Percentiles rank a stretch among this genome's conserved stretches.
These are phyloP conservation scores for Ramichloridium luteum DNA, from an alignment of 2,329 filamentous ascomycete species.

Conservation along the genomic window DNA sequence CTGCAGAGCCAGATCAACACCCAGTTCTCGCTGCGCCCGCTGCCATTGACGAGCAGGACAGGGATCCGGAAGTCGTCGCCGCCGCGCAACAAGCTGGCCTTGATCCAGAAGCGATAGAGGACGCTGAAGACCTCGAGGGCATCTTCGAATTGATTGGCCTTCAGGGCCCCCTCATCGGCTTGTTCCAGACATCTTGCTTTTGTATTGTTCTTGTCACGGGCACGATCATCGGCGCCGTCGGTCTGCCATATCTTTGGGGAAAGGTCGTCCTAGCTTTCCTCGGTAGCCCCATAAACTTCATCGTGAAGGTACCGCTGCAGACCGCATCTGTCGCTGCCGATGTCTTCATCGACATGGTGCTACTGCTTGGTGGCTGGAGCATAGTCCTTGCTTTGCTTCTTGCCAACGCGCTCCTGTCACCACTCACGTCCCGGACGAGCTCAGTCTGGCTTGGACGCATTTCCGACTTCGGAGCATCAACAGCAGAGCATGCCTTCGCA, in stretches of 20 bases:
- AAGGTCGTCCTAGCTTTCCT: constrained; percentile 69
- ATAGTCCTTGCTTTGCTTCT: constrained; percentile 8
- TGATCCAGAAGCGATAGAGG: constrained; percentile 61
- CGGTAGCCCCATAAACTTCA: constrained; percentile 60
- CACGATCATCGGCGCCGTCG: constrained; percentile 74
- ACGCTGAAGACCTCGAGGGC: constrained; percentile 89
- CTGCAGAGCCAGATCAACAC: constrained; percentile 6
- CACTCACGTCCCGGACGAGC: constrained; percentile 1
- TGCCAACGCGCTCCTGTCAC: constrained; percentile 7
- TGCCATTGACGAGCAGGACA: constrained; percentile 4
- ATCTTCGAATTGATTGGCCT: constrained; percentile 94
- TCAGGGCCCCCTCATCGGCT: constrained; percentile 77
- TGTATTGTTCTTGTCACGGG: constrained; percentile 80
- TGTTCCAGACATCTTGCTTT: constrained; percentile 92
- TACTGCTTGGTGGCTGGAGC: constrained; percentile 42
- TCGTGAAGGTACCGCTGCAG: constrained; percentile 57
- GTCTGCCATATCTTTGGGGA: constrained; percentile 83
- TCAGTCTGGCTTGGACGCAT: constrained; percentile 1
- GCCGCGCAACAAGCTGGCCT: constrained; percentile 56
- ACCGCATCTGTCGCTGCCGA: constrained; percentile 64
- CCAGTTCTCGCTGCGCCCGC: constrained; percentile 16
- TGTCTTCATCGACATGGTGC: constrained; percentile 60
- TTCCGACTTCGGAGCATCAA: constrained; percentile 11
- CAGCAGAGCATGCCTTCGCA: constrained; percentile 13
- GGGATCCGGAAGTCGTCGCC: constrained; percentile 46